Base-by-base conservation (phyloP, 768 basidiomycete species). In the Trametes cinnabarina region DNA sequence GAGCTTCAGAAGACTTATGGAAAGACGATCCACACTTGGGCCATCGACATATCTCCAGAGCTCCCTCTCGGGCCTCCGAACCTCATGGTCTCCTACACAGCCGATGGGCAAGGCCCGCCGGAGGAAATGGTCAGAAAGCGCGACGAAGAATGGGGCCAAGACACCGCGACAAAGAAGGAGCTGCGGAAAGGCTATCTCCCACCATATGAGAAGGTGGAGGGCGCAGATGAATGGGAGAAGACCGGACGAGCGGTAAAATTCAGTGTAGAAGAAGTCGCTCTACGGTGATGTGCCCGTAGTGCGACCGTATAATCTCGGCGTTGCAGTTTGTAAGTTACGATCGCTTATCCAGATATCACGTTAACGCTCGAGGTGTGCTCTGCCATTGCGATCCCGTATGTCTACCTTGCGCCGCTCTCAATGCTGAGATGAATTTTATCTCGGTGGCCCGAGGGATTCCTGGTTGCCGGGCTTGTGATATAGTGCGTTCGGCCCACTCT, bases 1-100 rank as follows among this genome's bases (percentile, higher is more conserved):
- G 73, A 77, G 55, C 66, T 80, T 3, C 77, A 81, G 53, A 67
- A 70, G 43, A 77, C 78, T 3, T 82, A 80, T 56, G 81, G 79
- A 39, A 82, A 80, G 70, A 68, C 72, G 4, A 69, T 75, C 28
- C 71, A 74, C n/a, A 75, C 73, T 11, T 76, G 76, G 72, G 64
- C 71, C 12, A 60, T 62, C 43, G 78, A 79, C 58, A 69, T 67
- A 30, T 57, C 74, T 57, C 73, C 77, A 0, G 75, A 77, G 34
- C 55, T 77, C 23, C 77, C 76, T 3, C 66, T 82, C 40, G 79
- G 79, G 17, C 78, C 76, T 1, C 80, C 79, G 2, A 67, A 72
- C 37, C 69, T 80, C 44, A 79, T 81, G 81, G 76, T 78, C 73
- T 69, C 74, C 20, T 76, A 74, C 62, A 77, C 76, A 10, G 64